Conservation (phyloP, 306 rosid genomes). For the Vicia sativa region DNA sequence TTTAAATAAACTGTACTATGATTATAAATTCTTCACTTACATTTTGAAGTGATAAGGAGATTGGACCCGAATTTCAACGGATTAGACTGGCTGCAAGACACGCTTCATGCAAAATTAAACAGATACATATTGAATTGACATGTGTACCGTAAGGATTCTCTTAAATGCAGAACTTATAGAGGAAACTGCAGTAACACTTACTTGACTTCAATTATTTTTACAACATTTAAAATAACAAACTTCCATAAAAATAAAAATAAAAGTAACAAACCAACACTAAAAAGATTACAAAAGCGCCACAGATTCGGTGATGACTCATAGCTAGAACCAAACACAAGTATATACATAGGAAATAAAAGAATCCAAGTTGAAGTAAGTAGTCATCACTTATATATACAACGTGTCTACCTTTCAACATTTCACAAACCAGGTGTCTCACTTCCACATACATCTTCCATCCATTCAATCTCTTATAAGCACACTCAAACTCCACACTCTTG, state of each 20-base stretch:
- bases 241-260: too few relatives aligned
- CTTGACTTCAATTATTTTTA: neutral
- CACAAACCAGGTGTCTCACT: slow-evolving; percentile 50
- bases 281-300: too few relatives aligned
- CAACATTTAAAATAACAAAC: neutral
- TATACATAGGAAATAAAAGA: neutral
- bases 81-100: too few relatives aligned
- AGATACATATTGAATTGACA: too few relatives aligned
- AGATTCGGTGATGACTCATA: too few relatives aligned
- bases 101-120: too few relatives aligned
- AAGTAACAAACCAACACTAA: too few relatives aligned
- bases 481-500: slow-evolving; percentile 39
- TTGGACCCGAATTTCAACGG: too few relatives aligned
- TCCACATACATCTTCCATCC: neutral
- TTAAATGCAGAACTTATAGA: neutral
- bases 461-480: slow-evolving; percentile 39
- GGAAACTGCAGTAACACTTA: neutral
- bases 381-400: slow-evolving; percentile 14
- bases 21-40: too few relatives aligned
- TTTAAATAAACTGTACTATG: too few relatives aligned
- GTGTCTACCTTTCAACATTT: slow-evolving; percentile 38
- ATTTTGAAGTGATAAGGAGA: too few relatives aligned
- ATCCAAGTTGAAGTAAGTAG: neutral
- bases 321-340: neutral
- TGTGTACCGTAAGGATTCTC: too few relatives aligned